Evolutionary conservation across 306 rosid species (phyloP).

Genomic region (Begonia loranthoides): DNA sequence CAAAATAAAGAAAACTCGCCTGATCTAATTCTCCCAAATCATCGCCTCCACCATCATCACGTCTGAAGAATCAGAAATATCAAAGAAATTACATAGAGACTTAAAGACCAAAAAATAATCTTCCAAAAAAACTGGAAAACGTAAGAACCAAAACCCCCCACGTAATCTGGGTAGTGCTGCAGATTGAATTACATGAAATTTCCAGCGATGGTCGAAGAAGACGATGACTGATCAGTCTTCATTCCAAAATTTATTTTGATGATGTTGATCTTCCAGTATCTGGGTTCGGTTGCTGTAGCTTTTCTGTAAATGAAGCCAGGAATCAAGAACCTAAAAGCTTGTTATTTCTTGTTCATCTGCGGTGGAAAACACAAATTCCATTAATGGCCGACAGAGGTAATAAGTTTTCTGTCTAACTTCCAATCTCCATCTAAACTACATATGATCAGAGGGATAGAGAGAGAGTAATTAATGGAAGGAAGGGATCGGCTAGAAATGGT

Average conservation of each 20-base stretch:
- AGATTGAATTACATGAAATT: constrained; percentile 44
- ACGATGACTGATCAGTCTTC: constrained; percentile 41
- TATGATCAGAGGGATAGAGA: constrained; percentile 8
- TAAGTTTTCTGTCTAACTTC: neutral
- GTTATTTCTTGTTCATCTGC: neutral
- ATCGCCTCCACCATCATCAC: constrained; percentile 61
- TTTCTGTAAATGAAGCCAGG: neutral
- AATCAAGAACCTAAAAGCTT: neutral
- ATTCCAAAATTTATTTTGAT: constrained; percentile 53
- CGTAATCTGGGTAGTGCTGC: neutral
- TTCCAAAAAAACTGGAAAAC: neutral
- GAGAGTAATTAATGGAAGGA: constrained; percentile 6
- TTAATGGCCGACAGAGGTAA: neutral
- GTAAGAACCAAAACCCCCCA: neutral
- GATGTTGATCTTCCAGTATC: constrained; percentile 18
- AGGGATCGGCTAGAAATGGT: constrained; percentile 6
- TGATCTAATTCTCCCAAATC: constrained; percentile 91
- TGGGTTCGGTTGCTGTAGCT: constrained; percentile 15
- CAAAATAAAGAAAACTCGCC: constrained; percentile 84
- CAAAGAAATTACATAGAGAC: neutral
- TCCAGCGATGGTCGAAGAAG: constrained; percentile 42
- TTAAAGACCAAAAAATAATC: neutral
- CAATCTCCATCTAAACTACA: too few species aligned
- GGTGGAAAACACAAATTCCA: neutral
- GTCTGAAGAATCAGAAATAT: constrained; percentile 16